phyloP scores from a whole-genome alignment of 177 flowering plant species.

The Vitis hybrid region DNA sequence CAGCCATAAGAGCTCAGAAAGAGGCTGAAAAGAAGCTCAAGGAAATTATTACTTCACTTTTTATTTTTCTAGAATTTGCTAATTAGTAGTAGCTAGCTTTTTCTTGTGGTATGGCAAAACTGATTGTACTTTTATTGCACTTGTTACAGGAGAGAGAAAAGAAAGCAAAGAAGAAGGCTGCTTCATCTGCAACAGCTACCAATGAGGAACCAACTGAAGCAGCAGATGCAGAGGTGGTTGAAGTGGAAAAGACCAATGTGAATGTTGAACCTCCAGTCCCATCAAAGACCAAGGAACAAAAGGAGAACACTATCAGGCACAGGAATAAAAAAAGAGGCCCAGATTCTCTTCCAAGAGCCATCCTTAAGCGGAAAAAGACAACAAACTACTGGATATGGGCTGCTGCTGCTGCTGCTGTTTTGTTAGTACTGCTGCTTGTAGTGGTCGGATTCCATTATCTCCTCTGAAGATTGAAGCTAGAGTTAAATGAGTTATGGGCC shows the following conservation, averaged over 20 bases:
- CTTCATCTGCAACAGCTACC: constrained; percentile 24
- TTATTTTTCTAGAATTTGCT: neutral
- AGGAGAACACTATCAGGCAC: constrained; percentile 45
- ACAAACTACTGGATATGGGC: constrained; percentile 74
- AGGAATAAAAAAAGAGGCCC: constrained; percentile 48
- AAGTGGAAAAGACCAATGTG: constrained; percentile 41
- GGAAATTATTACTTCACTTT: constrained; percentile 16
- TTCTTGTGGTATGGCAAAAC: neutral
- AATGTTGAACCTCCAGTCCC: constrained; percentile 35
- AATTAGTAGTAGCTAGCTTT: neutral
- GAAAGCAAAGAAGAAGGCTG: constrained; percentile 80
- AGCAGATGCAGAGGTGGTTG: constrained; percentile 31
- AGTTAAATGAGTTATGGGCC: constrained; percentile 8
- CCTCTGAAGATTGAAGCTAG: constrained; percentile 22
- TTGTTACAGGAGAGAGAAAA: constrained; percentile 78
- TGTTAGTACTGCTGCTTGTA: constrained; percentile 38
- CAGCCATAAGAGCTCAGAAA: constrained; percentile 78
- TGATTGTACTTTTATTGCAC: constrained; percentile 2
- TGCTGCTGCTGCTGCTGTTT: constrained; percentile 56
- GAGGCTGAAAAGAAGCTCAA: constrained; percentile 87
- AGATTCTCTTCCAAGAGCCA: constrained; percentile 57
- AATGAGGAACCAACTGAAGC: constrained; percentile 43
- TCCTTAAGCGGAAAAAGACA: constrained; percentile 69
- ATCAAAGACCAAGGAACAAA: constrained; percentile 42
- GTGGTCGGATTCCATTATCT: constrained; percentile 51